Conservation (phyloP, 2,329 filamentous ascomycete species). For the Talaromyces rugulosus region DNA sequence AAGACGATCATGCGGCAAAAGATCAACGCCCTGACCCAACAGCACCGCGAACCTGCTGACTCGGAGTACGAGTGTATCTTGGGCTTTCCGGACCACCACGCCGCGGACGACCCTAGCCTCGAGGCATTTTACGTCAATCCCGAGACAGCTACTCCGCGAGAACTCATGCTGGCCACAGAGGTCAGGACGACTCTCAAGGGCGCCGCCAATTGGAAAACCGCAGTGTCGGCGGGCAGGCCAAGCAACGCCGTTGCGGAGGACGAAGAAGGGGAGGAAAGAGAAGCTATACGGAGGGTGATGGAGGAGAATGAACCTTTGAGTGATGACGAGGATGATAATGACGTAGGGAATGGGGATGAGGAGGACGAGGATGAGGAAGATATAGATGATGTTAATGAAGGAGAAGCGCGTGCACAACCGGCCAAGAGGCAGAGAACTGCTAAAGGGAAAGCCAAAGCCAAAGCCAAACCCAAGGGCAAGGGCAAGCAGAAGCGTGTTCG, state of each 20-base stretch:
- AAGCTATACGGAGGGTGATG: slow-evolving; percentile 8
- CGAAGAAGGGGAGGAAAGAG: slow-evolving; percentile 14
- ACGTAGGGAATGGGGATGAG: slow-evolving; percentile 9
- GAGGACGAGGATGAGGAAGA: slow-evolving; percentile 1
- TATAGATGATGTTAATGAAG: background rate
- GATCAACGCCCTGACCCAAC: slow-evolving; percentile 60
- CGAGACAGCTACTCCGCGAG: slow-evolving; percentile 17
- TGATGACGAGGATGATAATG: slow-evolving; percentile 12
- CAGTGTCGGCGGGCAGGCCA: slow-evolving; percentile 22
- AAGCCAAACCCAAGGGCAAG: background rate
- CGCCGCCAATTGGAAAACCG: slow-evolving; percentile 24
- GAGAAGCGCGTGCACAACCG: background rate
- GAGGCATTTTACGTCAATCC: slow-evolving; percentile 24
- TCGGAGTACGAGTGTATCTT: slow-evolving; percentile 33
- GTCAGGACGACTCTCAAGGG: slow-evolving; percentile 31
- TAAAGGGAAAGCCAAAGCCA: background rate
- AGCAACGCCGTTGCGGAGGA: slow-evolving; percentile 19
- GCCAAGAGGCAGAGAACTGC: background rate
- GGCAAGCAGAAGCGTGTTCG: background rate
- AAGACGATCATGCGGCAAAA: slow-evolving; percentile 87
- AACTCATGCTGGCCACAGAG: slow-evolving; percentile 32
- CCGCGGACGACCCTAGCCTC: slow-evolving; percentile 16
- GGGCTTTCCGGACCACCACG: slow-evolving; percentile 33
- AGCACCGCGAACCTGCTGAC: slow-evolving; percentile 26
- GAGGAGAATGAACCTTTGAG: slow-evolving; percentile 19